These are phyloP conservation scores for Prunus persica DNA, from an alignment of 306 rosid species.

Conservation along the genomic window DNA sequence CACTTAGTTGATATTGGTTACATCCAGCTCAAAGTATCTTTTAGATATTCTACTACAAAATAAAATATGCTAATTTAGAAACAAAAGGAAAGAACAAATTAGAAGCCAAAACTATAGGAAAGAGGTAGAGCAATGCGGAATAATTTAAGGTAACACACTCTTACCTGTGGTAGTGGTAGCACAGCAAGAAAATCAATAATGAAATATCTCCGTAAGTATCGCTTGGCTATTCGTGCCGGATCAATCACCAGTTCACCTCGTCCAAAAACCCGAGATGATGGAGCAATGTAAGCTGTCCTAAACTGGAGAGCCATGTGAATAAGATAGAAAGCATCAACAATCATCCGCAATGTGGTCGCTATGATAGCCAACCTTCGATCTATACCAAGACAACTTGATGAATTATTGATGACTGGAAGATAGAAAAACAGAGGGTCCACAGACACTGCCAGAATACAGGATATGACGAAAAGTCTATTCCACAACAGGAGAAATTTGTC, in stretches of 20 bases:
- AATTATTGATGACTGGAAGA: slow-evolving; percentile 74
- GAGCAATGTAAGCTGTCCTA: slow-evolving; percentile 95
- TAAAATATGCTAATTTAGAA: background rate
- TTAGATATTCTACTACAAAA: background rate
- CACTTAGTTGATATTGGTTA: background rate
- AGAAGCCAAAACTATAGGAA: slow-evolving; percentile 12
- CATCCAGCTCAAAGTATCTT: background rate
- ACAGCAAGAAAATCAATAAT: slow-evolving; percentile 77
- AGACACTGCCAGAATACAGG: slow-evolving; percentile 83
- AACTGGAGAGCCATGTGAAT: slow-evolving; percentile 95
- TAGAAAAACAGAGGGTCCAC: slow-evolving; percentile 93
- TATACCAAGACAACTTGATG: slow-evolving; percentile 65
- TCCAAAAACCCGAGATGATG: slow-evolving; percentile 98
- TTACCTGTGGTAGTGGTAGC: slow-evolving; percentile 95
- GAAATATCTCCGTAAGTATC: slow-evolving; percentile 76
- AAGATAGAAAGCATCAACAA: slow-evolving; percentile 82
- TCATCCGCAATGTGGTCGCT: slow-evolving; percentile 79
- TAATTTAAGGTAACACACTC: slow-evolving; percentile 18
- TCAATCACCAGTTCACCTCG: slow-evolving; percentile 98
- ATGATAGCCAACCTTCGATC: slow-evolving; percentile 70
- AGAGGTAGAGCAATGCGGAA: slow-evolving; percentile 7
- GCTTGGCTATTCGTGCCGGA: slow-evolving; percentile 80
- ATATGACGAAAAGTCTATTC: slow-evolving; percentile 73
- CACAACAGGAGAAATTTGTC: slow-evolving; percentile 78
- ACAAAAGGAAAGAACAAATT: background rate